Evolutionary conservation across 148 eudicot species (phyloP), one percentile per base, ranked within the genome.

Genomic region (Chenopodium album): DNA sequence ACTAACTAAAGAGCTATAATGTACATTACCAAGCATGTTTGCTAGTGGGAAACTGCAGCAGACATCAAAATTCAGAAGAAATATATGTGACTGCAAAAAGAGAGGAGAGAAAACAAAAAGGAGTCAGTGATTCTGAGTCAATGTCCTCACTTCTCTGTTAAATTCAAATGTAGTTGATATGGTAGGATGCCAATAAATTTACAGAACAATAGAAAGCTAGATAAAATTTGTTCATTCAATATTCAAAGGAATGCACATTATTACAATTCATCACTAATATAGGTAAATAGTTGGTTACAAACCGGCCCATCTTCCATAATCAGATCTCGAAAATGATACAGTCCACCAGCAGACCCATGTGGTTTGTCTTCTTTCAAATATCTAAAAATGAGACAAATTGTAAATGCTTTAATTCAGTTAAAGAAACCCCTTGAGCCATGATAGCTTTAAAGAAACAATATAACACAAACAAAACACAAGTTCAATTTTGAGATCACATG

Each of bases 321-420:
- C 82, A 86, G 77, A 87, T 95, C 97, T 80, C 92, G 90, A 86
- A 92, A 95, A 88, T 91, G 87, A 81, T 92, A 92, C 10, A 95
- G 87, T 50, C 94, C 92, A 77, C 98, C 98, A 85, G 97, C 98
- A 50, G 98, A 95, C 65, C 98, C 98, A 87, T 89, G 98, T 66
- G 98, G 98, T 56, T 89, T 95, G 75, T 95, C 98, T 89, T 95
- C 98, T 84, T 88, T 93, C 91, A 95, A 85, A 86, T 95, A 95
- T 86, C 98, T 95, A 78, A 13, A 13, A 32, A 79, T 59, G 52
- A 79, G 31, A 79, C 1, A 78, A 22, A 67, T 23, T 7, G 34
- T 20, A 56, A 50, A 8, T 41, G 37, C 59, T 62, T 52, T 71
- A 44, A 47, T 65, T 59, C 34, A 77, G 76, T 47, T 20, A 14